Percentiles rank a stretch among this genome's conserved stretches.
These are phyloP conservation scores for Cicer pinnatifidum DNA, from an alignment of 306 rosid species.

Conservation along the genomic window DNA sequence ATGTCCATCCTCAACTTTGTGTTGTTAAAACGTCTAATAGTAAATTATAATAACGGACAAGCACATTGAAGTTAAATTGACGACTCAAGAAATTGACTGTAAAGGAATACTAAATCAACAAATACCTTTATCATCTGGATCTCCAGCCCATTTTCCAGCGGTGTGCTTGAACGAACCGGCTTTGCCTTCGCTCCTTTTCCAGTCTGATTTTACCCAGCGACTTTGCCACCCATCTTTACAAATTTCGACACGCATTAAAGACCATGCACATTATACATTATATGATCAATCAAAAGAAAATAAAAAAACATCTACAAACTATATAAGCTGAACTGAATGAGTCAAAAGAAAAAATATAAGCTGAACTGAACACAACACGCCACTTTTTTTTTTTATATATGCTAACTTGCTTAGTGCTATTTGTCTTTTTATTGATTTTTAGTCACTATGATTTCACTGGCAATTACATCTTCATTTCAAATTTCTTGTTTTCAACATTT, in stretches of 20 bases:
- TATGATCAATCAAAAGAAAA: conserved; percentile 27
- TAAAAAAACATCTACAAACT: conserved; percentile 3
- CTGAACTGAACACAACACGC: conserved; percentile 7
- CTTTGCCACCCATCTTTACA: conserved; percentile 76
- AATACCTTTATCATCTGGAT: conserved; percentile 90
- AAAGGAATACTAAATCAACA: neutral
- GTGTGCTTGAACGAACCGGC: conserved; percentile 92
- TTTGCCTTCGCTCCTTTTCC: conserved; percentile 87
- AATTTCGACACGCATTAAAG: conserved; percentile 28
- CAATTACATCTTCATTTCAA: neutral
- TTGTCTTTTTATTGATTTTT: neutral
- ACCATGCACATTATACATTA: conserved; percentile 5
- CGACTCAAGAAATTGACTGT: too few species aligned
- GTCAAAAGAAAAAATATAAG: neutral
- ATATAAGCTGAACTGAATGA: conserved; percentile 19
- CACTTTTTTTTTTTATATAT: neutral
- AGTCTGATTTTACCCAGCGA: conserved; percentile 87
- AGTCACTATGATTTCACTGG: neutral
- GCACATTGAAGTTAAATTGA: neutral
- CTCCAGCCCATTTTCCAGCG: conserved; percentile 89
- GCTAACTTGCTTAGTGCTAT: conserved; percentile 12
- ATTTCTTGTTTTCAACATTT: neutral
- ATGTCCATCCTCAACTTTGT: neutral
- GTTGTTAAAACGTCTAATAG: neutral
- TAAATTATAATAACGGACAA: neutral